A percentile compares a stretch with the other conserved stretches of the same genome.
Conservation (phyloP, 2,329 filamentous ascomycete genomes). For the Elsinoe necatrix region DNA sequence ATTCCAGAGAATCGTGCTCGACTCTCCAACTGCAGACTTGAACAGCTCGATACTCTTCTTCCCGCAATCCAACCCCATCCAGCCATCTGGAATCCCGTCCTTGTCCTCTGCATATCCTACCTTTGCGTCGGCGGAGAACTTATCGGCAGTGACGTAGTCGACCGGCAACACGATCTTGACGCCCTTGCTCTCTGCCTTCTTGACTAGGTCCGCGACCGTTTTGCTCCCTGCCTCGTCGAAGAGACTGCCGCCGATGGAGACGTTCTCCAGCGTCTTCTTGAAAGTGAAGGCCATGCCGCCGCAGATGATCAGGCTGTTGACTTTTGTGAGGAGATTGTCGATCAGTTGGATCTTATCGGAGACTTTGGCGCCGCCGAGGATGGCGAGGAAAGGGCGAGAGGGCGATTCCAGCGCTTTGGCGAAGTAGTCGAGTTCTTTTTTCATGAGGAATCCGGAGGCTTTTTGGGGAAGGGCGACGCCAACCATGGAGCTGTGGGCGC, state of each 20-base stretch:
- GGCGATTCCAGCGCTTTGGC: constrained; percentile 91
- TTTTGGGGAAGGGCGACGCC: constrained; percentile 92
- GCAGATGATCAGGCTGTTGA: constrained; percentile 92
- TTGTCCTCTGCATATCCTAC: constrained; percentile 74
- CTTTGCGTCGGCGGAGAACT: constrained; percentile 79
- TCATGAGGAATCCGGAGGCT: constrained; percentile 96
- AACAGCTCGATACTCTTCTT: constrained; percentile 80
- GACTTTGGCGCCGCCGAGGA: constrained; percentile 95
- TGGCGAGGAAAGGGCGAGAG: constrained; percentile 93
- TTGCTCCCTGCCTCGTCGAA: constrained; percentile 92
- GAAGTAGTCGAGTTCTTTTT: constrained; percentile 99
- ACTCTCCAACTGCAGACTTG: constrained; percentile 75
- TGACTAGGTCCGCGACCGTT: constrained; percentile 76
- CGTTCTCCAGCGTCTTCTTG: constrained; percentile 93
- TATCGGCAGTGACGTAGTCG: constrained; percentile 94
- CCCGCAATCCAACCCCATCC: constrained; percentile 96
- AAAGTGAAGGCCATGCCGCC: constrained; percentile 99
- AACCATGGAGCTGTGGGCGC: constrained; percentile 98
- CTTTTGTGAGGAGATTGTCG: constrained; percentile 96
- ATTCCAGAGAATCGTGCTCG: constrained; percentile 98
- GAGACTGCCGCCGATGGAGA: constrained; percentile 81
- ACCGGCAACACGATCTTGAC: constrained; percentile 92
- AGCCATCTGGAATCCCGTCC: constrained; percentile 88
- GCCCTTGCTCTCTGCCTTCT: constrained; percentile 94
- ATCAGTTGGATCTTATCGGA: constrained; percentile 99